Evolutionary conservation across 805 yeast genomes (phyloP), one percentile per base, ranked within the genome.

Genomic region (Candida cerambycidarum): DNA sequence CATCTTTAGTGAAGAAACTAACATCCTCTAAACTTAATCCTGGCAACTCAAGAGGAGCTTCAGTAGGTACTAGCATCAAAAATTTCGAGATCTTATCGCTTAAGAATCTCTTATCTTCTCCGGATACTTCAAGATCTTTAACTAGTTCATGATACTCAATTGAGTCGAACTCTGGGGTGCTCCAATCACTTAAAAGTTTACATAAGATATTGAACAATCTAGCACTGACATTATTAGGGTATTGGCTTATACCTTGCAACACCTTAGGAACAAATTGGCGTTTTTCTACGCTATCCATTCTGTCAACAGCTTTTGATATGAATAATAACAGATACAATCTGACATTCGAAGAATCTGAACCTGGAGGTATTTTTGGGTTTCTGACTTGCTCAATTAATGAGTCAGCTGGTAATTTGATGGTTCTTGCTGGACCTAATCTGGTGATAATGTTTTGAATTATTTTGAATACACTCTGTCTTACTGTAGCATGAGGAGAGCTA

Each of bases 381-480:
- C 78, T 73, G 4, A 80, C 85, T 58, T 89, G 96, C 1, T 67
- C 63, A 18, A 89, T 45, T 30, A 90, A 67, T 33, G 82, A 75
- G 14, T 65, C 67, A 0, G 81, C 73, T 0, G 97, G 97, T 16
- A 89, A 58, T 51, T 71, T 67, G n/a, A 88, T 52, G 12, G 59
- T 47, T 21, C 70, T 65, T 15, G 81, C 71, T 1, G 85, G 75
- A 41, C 78, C 76, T 42, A 87, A 65, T 39, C 96, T 71, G 0
- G 88, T 80, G 39, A 85, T 71, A 11, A 88, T 55, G 56, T 86
- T 82, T 46, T 81, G 81, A 29, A 89, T 70, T 9, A 83, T 76
- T 48, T 80, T 79, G 24, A 84, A 68, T 1, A 90, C 82, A 29
- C 84, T 82, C 19, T 75, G 67, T 47, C 93, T 74, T 1, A 86